Evolutionary conservation across 805 yeast species (phyloP).

Genomic region (Kregervanrija delftensis): DNA sequence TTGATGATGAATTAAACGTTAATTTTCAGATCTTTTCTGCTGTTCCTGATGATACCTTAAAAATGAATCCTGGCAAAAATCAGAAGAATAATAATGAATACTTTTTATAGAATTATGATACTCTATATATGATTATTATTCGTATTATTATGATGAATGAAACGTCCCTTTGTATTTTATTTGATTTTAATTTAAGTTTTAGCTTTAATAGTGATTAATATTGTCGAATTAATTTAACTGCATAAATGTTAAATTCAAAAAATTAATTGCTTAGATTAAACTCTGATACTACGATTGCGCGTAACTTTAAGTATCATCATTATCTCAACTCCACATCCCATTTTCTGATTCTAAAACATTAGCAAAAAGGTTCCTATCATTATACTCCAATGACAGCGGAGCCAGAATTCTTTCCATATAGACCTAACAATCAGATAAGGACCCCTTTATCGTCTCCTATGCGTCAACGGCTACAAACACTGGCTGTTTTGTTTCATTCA

Average conservation of each 20-base stretch:
- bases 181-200: too few species aligned
- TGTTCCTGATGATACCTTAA: conserved; percentile 71
- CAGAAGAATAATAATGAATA: conserved; percentile 33
- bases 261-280: too few species aligned
- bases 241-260: too few species aligned
- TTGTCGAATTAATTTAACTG: too few species aligned
- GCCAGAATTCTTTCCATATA: conserved; percentile 3
- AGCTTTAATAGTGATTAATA: too few species aligned
- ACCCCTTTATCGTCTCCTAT: conserved; percentile 58
- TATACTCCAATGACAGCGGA: conserved; percentile 7
- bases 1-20: conserved; percentile 80
- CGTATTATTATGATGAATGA: background rate
- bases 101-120: conserved; percentile 18
- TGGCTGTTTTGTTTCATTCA: conserved; percentile 66
- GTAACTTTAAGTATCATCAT: too few species aligned
- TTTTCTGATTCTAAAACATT: too few species aligned
- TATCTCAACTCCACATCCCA: too few species aligned
- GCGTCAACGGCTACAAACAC: conserved; percentile 53
- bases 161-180: background rate
- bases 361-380: background rate
- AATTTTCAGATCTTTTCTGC: conserved; percentile 92
- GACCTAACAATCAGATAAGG: conserved; percentile 30
- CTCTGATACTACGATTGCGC: too few species aligned
- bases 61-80: conserved; percentile 28
- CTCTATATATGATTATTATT: too few species aligned